These are phyloP conservation scores for Neospora caninum DNA, from an alignment of 169 alveolate species.

Conservation along the genomic window DNA sequence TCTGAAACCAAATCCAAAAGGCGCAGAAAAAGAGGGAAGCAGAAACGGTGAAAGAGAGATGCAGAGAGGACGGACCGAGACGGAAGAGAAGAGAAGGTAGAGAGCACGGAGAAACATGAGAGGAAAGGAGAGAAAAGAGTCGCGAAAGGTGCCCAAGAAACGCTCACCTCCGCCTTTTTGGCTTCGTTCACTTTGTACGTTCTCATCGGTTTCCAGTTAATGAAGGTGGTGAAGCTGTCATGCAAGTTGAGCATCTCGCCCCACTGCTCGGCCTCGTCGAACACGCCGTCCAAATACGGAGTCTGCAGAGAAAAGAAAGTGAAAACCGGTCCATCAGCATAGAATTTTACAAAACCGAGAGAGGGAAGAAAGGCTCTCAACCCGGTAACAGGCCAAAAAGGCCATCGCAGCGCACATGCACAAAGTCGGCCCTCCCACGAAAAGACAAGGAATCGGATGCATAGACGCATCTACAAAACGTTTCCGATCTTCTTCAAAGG, in stretches of 20 bases:
- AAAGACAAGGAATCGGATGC: too few species aligned
- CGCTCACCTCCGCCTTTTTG: slow-evolving; percentile 9
- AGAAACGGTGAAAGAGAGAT: neutral
- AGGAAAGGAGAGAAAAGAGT: neutral
- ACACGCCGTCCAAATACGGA: slow-evolving; percentile 31
- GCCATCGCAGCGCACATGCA: too few species aligned
- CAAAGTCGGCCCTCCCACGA: too few species aligned
- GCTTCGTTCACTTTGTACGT: slow-evolving; percentile 1
- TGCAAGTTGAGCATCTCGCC: slow-evolving; percentile 28
- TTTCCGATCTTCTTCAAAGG: too few species aligned
- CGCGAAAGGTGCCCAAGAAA: neutral
- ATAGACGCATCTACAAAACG: too few species aligned
- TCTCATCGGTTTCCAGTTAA: neutral
- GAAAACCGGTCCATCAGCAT: neutral
- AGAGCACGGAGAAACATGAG: neutral
- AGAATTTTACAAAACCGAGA: neutral
- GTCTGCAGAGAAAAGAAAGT: neutral
- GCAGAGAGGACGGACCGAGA: neutral
- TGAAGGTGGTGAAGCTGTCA: neutral
- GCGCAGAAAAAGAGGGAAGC: neutral
- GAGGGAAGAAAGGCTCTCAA: too few species aligned
- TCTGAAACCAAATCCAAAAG: neutral
- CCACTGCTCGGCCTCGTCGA: slow-evolving; percentile 7
- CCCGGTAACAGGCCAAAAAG: too few species aligned
- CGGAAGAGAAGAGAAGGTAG: neutral